Conservation (phyloP, 148 eudicot genomes). For the Suaeda aralocaspica region DNA sequence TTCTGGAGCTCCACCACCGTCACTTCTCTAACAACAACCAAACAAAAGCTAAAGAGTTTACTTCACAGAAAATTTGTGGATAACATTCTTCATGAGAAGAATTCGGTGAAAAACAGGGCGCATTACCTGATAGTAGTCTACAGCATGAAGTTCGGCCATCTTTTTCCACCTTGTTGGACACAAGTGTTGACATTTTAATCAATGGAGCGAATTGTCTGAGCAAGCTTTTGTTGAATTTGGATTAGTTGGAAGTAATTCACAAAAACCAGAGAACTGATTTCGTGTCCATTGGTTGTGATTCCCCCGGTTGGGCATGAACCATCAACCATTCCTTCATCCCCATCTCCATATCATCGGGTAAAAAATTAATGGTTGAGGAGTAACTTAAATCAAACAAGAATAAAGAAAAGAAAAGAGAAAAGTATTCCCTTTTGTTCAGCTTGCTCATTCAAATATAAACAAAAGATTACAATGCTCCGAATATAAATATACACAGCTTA, state of each 20-base stretch:
- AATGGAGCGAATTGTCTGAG: conserved; percentile 72
- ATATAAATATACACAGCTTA: too few species aligned
- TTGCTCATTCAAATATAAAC: neutral
- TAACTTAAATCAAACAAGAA: neutral
- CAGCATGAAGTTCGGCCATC: conserved; percentile 96
- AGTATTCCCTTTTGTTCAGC: neutral
- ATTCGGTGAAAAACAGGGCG: neutral
- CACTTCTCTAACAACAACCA: conserved; percentile 55
- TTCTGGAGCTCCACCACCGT: conserved; percentile 95
- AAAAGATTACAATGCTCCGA: neutral
- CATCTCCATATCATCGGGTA: conserved; percentile 54
- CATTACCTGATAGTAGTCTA: conserved; percentile 77
- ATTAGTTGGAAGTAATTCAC: conserved; percentile 68
- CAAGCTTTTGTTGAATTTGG: conserved; percentile 65
- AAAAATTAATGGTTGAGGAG: neutral
- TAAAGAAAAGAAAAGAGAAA: neutral
- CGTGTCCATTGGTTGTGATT: conserved; percentile 66
- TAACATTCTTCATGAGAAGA: neutral
- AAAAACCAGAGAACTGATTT: conserved; percentile 57
- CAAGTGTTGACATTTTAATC: conserved; percentile 66
- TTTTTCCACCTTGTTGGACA: conserved; percentile 50
- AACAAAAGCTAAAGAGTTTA: neutral
- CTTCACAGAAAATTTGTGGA: neutral
- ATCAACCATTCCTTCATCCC: conserved; percentile 56
- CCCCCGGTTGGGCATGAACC: conserved; percentile 59